Base-by-base conservation (phyloP, 306 rosid species). In the Parietaria judaica region DNA sequence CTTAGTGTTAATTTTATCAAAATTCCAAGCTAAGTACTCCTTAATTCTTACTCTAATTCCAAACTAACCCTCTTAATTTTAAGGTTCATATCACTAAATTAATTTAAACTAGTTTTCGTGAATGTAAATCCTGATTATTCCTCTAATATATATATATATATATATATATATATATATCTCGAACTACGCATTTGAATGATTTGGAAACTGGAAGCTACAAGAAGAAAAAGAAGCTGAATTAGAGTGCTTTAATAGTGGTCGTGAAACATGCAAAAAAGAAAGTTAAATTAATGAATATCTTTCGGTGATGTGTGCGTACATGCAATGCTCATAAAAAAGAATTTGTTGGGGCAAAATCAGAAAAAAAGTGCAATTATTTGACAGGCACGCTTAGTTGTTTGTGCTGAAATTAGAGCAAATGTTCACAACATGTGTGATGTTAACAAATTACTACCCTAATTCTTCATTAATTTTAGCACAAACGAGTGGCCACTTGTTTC, bases 361-460 rank as follows among this genome's bases (percentile, higher is more conserved):
- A 64, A 41, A 38, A 38, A 41, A 47, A 47, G 72, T 63, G 70
- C 77, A 79, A 77, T 81, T 73, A 76, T 81, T 76, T 71, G 86
- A 75, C 38, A 71, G 69, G 69, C 72, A 75, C 76, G 14, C 41
- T 54, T 60, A 70, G 73, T 63, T 75, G 73, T 76, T 76, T 54
- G 60, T 54, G 63, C 72, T 65, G 67, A 43, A 35, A 36, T 50
- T 63, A 54, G 54, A 69, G 61, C 45, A 41, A 5, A 35, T 17
- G 41, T 9, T 64, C 46, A 53, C 64, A 65, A 69, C 55, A 61
- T 64, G 53, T 60, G 61, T 70, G 45, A 41, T 41, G 47, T 45
- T 44, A 66, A 31, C 52, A 17, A 15, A 4, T 13, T 74, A 69
- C 51, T 74, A 61, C 66, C 74, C 60, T 72, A 70, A 67, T 56